Evolutionary conservation across 768 basidiomycete species (phyloP).

Genomic region (Lentinula lateritia): DNA sequence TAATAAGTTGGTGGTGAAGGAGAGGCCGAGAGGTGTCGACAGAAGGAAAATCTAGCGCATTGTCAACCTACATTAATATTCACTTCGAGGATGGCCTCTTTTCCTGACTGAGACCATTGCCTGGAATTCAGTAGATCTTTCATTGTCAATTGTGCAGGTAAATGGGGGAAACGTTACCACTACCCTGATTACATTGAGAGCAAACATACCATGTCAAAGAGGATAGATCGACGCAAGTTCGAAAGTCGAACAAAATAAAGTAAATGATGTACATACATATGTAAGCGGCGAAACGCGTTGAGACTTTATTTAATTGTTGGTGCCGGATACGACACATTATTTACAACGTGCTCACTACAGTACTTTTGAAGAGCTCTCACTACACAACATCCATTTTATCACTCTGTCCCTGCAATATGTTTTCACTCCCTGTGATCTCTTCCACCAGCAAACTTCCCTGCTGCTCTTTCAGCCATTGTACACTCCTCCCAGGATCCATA

Average conservation of each 20-base stretch:
- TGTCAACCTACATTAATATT: too few species aligned
- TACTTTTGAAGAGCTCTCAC: background rate
- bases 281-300: too few species aligned
- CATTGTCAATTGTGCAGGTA: too few species aligned
- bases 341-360: background rate
- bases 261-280: too few species aligned
- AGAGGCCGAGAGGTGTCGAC: conserved; percentile 65
- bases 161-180: too few species aligned
- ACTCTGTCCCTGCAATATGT: background rate
- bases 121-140: too few species aligned
- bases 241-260: too few species aligned
- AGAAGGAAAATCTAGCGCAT: background rate
- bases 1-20: conserved; percentile 85
- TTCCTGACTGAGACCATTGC: too few species aligned
- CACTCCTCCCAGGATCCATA: conserved; percentile 89
- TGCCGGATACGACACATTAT: background rate
- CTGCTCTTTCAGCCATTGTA: conserved; percentile 87
- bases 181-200: too few species aligned
- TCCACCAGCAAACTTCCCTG: conserved; percentile 72
- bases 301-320: background rate
- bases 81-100: too few species aligned
- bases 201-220: too few species aligned
- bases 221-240: too few species aligned
- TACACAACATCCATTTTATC: conserved; percentile 2
- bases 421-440: conserved; percentile 39